Base-by-base conservation (phyloP, 495 filamentous ascomycete genomes). In the Xylaria sp. region DNA sequence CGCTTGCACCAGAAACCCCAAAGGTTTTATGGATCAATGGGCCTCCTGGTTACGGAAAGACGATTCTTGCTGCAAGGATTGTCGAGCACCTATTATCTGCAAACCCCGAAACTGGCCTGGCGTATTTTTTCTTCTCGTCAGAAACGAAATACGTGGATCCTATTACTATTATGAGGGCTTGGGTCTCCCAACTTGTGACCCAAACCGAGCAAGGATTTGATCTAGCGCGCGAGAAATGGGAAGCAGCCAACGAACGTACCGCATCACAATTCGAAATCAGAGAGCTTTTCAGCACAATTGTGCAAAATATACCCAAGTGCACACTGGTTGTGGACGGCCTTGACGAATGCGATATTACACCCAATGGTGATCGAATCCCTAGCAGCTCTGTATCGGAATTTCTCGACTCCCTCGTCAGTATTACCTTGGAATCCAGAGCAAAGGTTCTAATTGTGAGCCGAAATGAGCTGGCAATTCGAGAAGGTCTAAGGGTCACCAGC, bases 41-140 rank as follows among this genome's bases (percentile, higher is more conserved):
- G 31, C 74, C 76, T 4, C 70, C 73, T n/a, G 78, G 76, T 15
- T 76, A 74, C 67, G 78, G 77, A 24, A 81, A 81, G 50, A 78
- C 75, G 19, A 57, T 80, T 31, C 59, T 80, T n/a, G 74, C 63
- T 59, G 74, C 77, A 59, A 71, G 72, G 14, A 55, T 81, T 11
- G 59, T 77, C 66, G 29, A 79, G 43, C 50, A 78, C 48, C 69
- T 80, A 35, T 9, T 29, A 21, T n/a, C n/a, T n/a, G 24, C 40
- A 5, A 71, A 50, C 33, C 26, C 62, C 17, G 52, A 31, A n/a
- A 69, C 19, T 37, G 35, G 1, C 68, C 68, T 81, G 31, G 73
- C 69, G 5, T 72, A 75, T 55, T 79, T 73, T 65, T 79, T 81
- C 69, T 74, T 72, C 67, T 78, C 72, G 2, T 73, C 67, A 37